A percentile compares a stretch with the other conserved stretches of the same genome.
Conservation (phyloP, 805 yeast species). For the Starmera dryadoides region DNA sequence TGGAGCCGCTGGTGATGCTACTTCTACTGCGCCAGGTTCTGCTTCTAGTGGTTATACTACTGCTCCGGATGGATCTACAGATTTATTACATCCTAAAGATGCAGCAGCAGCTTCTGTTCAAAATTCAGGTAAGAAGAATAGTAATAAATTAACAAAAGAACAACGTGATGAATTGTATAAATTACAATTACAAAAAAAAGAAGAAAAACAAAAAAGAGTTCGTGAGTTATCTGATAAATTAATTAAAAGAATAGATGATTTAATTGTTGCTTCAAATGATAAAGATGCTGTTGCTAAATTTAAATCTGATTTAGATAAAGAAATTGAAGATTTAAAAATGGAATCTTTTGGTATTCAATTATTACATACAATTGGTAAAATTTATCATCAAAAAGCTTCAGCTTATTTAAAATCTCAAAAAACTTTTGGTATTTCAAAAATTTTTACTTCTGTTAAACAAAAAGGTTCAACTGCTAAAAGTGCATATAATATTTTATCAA, state of each 20-base stretch:
- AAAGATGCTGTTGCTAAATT: slow-evolving; percentile 43
- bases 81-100: slow-evolving; percentile 24
- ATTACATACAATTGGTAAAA: slow-evolving; percentile 73
- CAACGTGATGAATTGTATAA: slow-evolving; percentile 44
- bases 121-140: slow-evolving; percentile 18
- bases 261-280: slow-evolving; percentile 37
- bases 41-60: slow-evolving; percentile 3
- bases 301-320: slow-evolving; percentile 43
- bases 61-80: slow-evolving; percentile 2
- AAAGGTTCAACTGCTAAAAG: slow-evolving; percentile 79
- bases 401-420: slow-evolving; percentile 69
- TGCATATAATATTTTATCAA: slow-evolving; percentile 72
- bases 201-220: slow-evolving; percentile 41
- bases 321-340: slow-evolving; percentile 77
- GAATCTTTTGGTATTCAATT: slow-evolving; percentile 94
- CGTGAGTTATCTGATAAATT: slow-evolving; percentile 44
- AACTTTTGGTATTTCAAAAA: slow-evolving; percentile 81
- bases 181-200: slow-evolving; percentile 47
- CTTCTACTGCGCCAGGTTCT: neutral
- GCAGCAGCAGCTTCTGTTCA: slow-evolving; percentile 20
- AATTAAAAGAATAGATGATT: slow-evolving; percentile 36
- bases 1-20: neutral
- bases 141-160: slow-evolving; percentile 23
- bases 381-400: slow-evolving; percentile 69
- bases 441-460: slow-evolving; percentile 74